Evolutionary conservation across 495 filamentous ascomycete genomes (phyloP), one percentile per base, ranked within the genome.

Genomic region (Tetracladium setigerum): DNA sequence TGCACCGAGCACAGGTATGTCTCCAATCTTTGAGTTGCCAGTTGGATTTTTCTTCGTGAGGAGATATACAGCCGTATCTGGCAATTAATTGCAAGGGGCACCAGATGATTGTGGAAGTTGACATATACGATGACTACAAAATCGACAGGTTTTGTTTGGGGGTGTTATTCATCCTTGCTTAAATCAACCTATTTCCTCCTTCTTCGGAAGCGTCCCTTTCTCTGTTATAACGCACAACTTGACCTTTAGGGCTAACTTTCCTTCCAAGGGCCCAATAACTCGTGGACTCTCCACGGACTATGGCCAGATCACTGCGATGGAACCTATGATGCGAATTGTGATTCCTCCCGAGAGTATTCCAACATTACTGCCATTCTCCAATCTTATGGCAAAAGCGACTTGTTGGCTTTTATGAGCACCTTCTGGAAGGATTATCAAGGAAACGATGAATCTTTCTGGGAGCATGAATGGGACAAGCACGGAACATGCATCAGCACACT

Each of bases 391-490:
- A 70, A 74, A 52, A 72, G 67, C 0, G 73, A 74, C 36, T 61
- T 86, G 4, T 65, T 87, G 0, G 59, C 66, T n/a, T 84, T 82
- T 44, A 87, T 88, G 83, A 67, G 76, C 36, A 76, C 64, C 5
- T 86, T 79, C 62, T 54, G 51, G 51, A 15, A 41, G 6, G 46
- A 53, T 38, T 32, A 35, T 12, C 33, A 47, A 41, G 56, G 56
- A 22, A 19, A 49, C 14, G 75, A 82, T 53, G 70, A 77, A 41
- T 61, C 62, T 11, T 69, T 88, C 39, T 88, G 83, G 84, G 67
- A 82, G 57, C 84, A 89, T 45, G 84, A 88, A 55, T 89, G 84
- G 84, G 69, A 63, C 38, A 89, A 85, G 52, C 85, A 89, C 52
- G 84, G 76, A 15, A 79, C 77, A 14, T 81, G 77, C 55, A 67